A percentile compares a stretch with the other conserved stretches of the same genome.
Evolutionary conservation across 331 rosid genomes (phyloP).

Genomic region (Pyracantha coccinea): DNA sequence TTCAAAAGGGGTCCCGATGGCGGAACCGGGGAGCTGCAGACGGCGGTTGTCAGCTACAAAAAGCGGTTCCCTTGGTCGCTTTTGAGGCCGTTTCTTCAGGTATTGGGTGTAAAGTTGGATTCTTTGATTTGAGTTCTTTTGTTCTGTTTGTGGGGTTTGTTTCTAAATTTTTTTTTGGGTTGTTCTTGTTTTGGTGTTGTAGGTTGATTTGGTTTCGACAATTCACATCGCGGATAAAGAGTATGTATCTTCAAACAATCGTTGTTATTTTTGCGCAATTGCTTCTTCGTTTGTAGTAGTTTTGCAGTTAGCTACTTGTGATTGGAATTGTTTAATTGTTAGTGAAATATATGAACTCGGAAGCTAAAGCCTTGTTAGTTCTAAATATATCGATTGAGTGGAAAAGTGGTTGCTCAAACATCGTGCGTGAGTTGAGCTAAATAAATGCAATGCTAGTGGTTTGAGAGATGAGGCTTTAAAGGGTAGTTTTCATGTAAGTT

Average conservation of each 20-base stretch:
- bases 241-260: conserved; percentile 33
- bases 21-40: conserved; percentile 60
- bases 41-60: conserved; percentile 70
- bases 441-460: neutral
- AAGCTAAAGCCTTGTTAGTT: neutral
- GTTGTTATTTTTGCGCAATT: neutral
- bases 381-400: too few relatives aligned
- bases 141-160: conserved; percentile 1
- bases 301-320: neutral
- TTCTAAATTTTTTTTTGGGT: neutral
- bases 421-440: neutral
- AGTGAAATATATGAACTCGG: neutral
- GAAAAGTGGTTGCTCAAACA: neutral
- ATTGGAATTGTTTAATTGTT: neutral
- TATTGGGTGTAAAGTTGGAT: neutral
- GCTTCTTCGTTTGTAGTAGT: neutral
- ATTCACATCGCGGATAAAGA: conserved; percentile 94
- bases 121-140: conserved; percentile 2
- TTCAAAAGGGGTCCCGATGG: conserved; percentile 56
- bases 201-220: conserved; percentile 98
- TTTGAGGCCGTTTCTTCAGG: conserved; percentile 77
- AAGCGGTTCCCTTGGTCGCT: conserved; percentile 92
- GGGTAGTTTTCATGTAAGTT: neutral
- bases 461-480: neutral
- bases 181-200: conserved; percentile 22